These are phyloP conservation scores for Boletus insuetus DNA, from an alignment of 768 basidiomycete genomes.

Conservation along the genomic window DNA sequence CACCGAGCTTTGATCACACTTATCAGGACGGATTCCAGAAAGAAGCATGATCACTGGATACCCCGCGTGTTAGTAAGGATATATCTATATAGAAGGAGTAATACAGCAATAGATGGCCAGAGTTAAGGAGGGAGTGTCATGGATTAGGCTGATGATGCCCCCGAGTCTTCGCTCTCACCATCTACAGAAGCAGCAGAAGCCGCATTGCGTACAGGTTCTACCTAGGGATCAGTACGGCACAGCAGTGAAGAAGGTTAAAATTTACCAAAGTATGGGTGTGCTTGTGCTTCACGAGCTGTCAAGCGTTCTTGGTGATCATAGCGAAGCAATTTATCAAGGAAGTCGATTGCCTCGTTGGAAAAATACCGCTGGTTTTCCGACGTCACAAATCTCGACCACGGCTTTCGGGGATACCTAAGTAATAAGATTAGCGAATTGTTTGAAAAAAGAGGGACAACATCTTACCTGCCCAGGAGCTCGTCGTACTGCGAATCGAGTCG, in stretches of 20 bases:
- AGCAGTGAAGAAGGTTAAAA: constrained; percentile 8
- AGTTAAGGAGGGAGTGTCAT: constrained; percentile 25
- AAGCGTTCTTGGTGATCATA: constrained; percentile 98
- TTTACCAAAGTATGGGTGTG: constrained; percentile 89
- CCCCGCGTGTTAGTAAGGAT: constrained; percentile 23
- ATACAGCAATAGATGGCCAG: constrained; percentile 29
- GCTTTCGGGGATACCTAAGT: constrained; percentile 82
- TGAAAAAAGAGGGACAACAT: constrained; percentile 1
- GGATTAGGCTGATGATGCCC: constrained; percentile 33
- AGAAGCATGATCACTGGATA: constrained; percentile 15
- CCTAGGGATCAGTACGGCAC: constrained; percentile 15
- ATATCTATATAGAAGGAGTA: constrained; percentile 35
- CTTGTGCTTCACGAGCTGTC: constrained; percentile 91
- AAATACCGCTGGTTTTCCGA: constrained; percentile 95
- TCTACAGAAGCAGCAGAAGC: constrained; percentile 44
- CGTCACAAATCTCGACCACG: constrained; percentile 94
- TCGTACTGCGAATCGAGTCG: constrained; percentile 95
- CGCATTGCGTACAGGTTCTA: constrained; percentile 67
- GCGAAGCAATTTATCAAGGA: constrained; percentile 90
- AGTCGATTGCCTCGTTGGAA: constrained; percentile 94
- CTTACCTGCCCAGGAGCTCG: constrained; percentile 83
- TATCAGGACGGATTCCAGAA: constrained; percentile 15
- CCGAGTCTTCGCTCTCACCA: constrained; percentile 58
- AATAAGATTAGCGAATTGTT: constrained; percentile 4
- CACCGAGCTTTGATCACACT: constrained; percentile 19